Evolutionary conservation across 495 filamentous ascomycete genomes (phyloP), one percentile per base, ranked within the genome.

Genomic region (Rhypophila decipiens): DNA sequence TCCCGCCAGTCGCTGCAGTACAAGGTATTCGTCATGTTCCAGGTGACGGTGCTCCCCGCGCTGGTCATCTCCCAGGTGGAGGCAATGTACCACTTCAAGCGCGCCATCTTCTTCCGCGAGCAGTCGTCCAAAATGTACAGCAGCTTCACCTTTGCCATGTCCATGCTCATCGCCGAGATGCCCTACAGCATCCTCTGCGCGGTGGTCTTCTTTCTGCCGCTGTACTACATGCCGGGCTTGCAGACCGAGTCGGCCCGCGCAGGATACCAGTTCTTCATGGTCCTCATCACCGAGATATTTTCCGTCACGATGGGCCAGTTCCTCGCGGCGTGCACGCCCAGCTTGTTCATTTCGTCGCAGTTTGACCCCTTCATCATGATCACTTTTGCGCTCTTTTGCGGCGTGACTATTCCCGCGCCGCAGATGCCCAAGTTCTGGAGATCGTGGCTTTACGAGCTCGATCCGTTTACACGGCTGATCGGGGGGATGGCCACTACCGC

Each of bases 401-500:
- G 88, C 51, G 86, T 91, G 43, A 80, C 87, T 8, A 83, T 90
- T 44, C 86, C 88, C 0, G 79, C 76, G 22, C 77, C 79, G 0
- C 79, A 84, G 55, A 86, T 94, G 60, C 87, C 87, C 4, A 62
- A 58, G 3, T 90, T 90, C 67, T 95, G 87, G 83, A 74, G 82
- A 11, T 71, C 71, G 1, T 91, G 87, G 87, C 71, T 94, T 17
- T 89, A 91, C 65, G 67, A 89, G 51, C 78, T 95, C 2, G 83
- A 89, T 53, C 89, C 89, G 0, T 93, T 94, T 64, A 90, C 85
- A 2, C 80, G 87, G 3, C 75, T 95, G 7, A 85, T 96, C 56
- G 72, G 79, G 37, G 89, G 87, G 8, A 86, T 88, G 63, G 76
- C 89, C 3, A 79, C 82, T 1, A 90, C 85, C 2, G 86, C 86